Evolutionary conservation across 1,284 basidiomycete species (phyloP).

Genomic region (Ganoderma meredithae): DNA sequence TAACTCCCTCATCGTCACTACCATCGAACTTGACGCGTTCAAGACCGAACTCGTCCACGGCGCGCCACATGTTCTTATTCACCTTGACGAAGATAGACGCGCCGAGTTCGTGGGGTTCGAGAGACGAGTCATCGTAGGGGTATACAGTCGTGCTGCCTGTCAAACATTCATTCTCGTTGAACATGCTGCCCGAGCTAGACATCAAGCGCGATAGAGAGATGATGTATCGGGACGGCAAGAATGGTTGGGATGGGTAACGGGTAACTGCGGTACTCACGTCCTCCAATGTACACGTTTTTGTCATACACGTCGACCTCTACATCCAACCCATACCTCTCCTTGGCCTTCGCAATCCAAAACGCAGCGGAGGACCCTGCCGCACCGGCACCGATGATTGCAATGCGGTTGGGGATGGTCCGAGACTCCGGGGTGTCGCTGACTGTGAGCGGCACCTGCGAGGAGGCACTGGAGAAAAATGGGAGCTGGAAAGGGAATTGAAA

Average conservation of each 20-base stretch:
- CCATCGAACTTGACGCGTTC: constrained; percentile 61
- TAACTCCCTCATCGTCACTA: constrained; percentile 50
- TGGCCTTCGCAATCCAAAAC: constrained; percentile 85
- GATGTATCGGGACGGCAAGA: not conserved
- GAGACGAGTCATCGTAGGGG: constrained; percentile 73
- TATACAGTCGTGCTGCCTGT: constrained; percentile 80
- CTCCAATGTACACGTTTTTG: constrained; percentile 77
- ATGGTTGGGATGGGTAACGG: constrained; percentile 7
- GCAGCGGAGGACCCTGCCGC: constrained; percentile 88
- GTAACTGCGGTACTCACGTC: constrained; percentile 62
- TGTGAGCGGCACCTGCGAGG: constrained; percentile 20
- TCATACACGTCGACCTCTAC: constrained; percentile 89
- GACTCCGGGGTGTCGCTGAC: constrained; percentile 16
- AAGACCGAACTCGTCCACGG: constrained; percentile 82
- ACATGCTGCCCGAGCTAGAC: not conserved
- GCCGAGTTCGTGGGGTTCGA: constrained; percentile 81
- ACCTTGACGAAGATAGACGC: constrained; percentile 88
- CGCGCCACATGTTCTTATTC: constrained; percentile 87
- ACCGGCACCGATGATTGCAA: constrained; percentile 91
- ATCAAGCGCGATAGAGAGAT: constrained; percentile 5
- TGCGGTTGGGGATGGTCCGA: constrained; percentile 32
- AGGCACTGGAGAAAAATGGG: constrained; percentile 31
- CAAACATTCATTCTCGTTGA: constrained; percentile 13
- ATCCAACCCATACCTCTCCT: constrained; percentile 67
- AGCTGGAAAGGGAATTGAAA: constrained; percentile 29